Evolutionary conservation across 1,139 yeast genomes (phyloP).

Genomic region (Yamadazyma dendronema): DNA sequence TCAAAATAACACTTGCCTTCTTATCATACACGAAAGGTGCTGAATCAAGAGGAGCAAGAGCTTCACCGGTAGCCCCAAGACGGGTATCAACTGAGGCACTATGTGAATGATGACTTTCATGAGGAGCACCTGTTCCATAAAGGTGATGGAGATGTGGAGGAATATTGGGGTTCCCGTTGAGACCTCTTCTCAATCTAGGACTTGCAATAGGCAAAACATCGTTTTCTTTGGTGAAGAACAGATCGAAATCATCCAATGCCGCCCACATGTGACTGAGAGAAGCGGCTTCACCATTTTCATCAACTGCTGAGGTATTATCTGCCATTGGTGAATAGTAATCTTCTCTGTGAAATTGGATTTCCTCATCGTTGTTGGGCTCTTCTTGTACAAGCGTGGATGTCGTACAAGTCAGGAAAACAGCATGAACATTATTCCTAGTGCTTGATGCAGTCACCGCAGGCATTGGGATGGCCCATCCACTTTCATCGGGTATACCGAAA

Average conservation of each 20-base stretch:
- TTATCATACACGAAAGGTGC: slow-evolving; percentile 80
- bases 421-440: slow-evolving; percentile 90
- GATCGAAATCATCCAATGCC: slow-evolving; percentile 89
- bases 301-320: slow-evolving; percentile 42
- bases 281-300: slow-evolving; percentile 63
- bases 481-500: slow-evolving; percentile 95
- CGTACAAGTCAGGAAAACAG: slow-evolving; percentile 85
- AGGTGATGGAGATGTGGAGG: slow-evolving; percentile 6
- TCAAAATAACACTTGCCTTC: slow-evolving; percentile 72
- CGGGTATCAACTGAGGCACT: slow-evolving; percentile 53
- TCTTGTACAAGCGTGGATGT: slow-evolving; percentile 26
- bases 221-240: slow-evolving; percentile 78
- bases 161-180: background rate
- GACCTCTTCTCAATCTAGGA: slow-evolving; percentile 7
- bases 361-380: slow-evolving; percentile 31
- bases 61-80: slow-evolving; percentile 31
- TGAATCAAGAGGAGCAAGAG: slow-evolving; percentile 56
- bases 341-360: slow-evolving; percentile 63
- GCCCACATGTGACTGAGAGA: slow-evolving; percentile 95
- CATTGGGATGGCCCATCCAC: slow-evolving; percentile 98
- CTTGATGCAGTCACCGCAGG: slow-evolving; percentile 86
- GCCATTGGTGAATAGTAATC: slow-evolving; percentile 52
- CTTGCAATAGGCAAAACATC: slow-evolving; percentile 13
- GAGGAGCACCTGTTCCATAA: slow-evolving; percentile 4
- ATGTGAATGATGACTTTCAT: slow-evolving; percentile 33